Percentiles rank a stretch among this genome's conserved stretches.
These are phyloP conservation scores for Favolaschia claudopus DNA, from an alignment of 768 basidiomycete species.

Conservation along the genomic window DNA sequence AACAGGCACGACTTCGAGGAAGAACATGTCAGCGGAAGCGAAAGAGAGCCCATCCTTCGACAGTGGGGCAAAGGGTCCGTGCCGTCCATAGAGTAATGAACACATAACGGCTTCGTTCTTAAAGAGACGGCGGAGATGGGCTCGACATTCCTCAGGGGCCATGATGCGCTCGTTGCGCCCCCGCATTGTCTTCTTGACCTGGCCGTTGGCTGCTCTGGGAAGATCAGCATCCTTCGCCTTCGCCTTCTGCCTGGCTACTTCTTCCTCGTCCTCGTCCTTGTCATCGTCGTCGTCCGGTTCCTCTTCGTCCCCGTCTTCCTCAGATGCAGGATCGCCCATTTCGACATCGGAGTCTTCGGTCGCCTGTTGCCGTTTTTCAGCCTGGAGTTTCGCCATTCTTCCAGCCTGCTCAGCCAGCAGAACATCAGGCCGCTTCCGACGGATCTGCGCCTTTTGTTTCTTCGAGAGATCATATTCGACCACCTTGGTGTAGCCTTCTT, in stretches of 20 bases:
- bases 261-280: slow-evolving; percentile 52
- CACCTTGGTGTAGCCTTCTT: slow-evolving; percentile 93
- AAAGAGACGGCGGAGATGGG: slow-evolving; percentile 91
- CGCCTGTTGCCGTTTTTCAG: slow-evolving; percentile 34
- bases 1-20: slow-evolving; percentile 91
- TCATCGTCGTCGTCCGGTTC: slow-evolving; percentile 59
- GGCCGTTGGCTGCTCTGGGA: slow-evolving; percentile 79
- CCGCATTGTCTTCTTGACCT: slow-evolving; percentile 73
- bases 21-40: slow-evolving; percentile 95
- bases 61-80: slow-evolving; percentile 81
- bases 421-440: slow-evolving; percentile 79
- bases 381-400: slow-evolving; percentile 31
- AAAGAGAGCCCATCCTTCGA: slow-evolving; percentile 66
- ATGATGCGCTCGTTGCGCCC: slow-evolving; percentile 92
- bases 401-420: slow-evolving; percentile 59
- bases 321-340: slow-evolving; percentile 52
- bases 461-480: slow-evolving; percentile 89
- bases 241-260: slow-evolving; percentile 30
- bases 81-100: slow-evolving; percentile 89
- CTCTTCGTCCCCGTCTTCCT: slow-evolving; percentile 43
- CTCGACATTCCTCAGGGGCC: slow-evolving; percentile 91
- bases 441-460: slow-evolving; percentile 75
- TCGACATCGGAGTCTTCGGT: slow-evolving; percentile 57
- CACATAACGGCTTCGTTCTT: slow-evolving; percentile 83
- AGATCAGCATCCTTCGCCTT: slow-evolving; percentile 43